These are phyloP conservation scores for Talaromyces amestolkiae DNA, from an alignment of 2,329 filamentous ascomycete species.

Conservation along the genomic window DNA sequence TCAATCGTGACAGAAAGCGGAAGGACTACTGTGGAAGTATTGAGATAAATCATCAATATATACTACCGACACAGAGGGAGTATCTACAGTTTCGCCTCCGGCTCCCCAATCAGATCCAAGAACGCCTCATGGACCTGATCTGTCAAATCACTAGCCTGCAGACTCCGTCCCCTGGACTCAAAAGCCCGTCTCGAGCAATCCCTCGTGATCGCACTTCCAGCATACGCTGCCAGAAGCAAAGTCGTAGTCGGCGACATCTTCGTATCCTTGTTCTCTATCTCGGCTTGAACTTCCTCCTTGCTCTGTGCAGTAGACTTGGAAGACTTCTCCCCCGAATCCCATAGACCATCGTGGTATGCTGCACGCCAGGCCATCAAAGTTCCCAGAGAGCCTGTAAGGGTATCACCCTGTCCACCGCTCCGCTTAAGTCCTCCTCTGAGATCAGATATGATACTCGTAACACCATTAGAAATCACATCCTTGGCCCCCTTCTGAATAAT, in stretches of 20 bases:
- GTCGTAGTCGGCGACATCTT: conserved; percentile 61
- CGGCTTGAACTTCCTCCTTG: conserved; percentile 41
- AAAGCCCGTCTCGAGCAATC: conserved; percentile 89
- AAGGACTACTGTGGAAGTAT: no score
- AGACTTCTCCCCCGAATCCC: conserved; percentile 54
- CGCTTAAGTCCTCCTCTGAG: conserved; percentile 80
- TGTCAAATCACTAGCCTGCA: conserved; percentile 91
- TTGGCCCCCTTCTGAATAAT: conserved; percentile 83
- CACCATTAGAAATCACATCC: conserved; percentile 81
- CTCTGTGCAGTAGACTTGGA: conserved; percentile 29
- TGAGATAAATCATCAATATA: no score
- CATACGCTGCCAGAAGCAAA: conserved; percentile 77
- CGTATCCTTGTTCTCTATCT: conserved; percentile 45
- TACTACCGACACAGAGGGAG: not conserved
- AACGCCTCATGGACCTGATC: conserved; percentile 85
- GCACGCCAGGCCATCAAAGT: conserved; percentile 86
- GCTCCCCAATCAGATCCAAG: conserved; percentile 73
- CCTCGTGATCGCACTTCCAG: conserved; percentile 81
- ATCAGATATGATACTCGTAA: conserved; percentile 71
- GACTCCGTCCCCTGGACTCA: conserved; percentile 74
- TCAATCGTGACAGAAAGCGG: no score
- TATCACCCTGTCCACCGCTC: conserved; percentile 93
- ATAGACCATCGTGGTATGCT: conserved; percentile 79
- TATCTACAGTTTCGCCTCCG: conserved; percentile 44
- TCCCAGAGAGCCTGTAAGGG: conserved; percentile 81